A percentile compares a stretch with the other conserved stretches of the same genome.
Conservation (phyloP, 257 asterid genomes). For the Solanum stenotomum region DNA sequence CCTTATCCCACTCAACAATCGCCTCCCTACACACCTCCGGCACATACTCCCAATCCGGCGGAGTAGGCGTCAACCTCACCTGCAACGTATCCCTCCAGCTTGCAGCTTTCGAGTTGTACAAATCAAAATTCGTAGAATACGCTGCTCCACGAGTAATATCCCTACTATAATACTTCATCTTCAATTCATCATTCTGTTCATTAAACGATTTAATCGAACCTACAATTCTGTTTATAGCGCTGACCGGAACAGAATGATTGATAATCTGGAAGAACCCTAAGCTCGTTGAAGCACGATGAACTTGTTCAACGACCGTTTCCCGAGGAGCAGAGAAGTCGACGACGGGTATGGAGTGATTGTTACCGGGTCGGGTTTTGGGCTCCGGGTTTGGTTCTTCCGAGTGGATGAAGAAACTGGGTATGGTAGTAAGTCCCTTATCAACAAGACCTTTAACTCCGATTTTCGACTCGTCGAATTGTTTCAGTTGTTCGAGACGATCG, state of each 20-base stretch:
- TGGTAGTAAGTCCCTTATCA: slow-evolving; percentile 20
- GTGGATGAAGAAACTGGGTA: slow-evolving; percentile 25
- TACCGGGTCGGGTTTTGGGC: background rate
- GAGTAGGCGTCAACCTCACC: slow-evolving; percentile 10
- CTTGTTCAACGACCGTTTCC: slow-evolving; percentile 8
- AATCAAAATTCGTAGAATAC: slow-evolving; percentile 25
- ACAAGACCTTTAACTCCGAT: slow-evolving; percentile 36
- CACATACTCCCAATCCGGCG: slow-evolving; percentile 22
- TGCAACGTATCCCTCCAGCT: slow-evolving; percentile 40
- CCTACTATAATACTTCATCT: slow-evolving; percentile 18
- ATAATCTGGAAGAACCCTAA: slow-evolving; percentile 34
- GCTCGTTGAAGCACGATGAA: slow-evolving; percentile 8
- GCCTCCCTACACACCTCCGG: slow-evolving; percentile 18
- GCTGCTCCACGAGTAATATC: slow-evolving; percentile 14
- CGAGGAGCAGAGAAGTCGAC: slow-evolving; percentile 26
- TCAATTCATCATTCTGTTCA: slow-evolving; percentile 18
- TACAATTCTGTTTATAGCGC: background rate
- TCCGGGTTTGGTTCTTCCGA: background rate
- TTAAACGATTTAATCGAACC: slow-evolving; percentile 10
- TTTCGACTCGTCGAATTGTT: slow-evolving; percentile 30
- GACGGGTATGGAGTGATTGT: slow-evolving; percentile 11
- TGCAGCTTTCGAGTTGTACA: slow-evolving; percentile 32
- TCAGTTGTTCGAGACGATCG: slow-evolving; percentile 16
- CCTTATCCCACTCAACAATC: slow-evolving; percentile 18
- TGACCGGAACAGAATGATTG: slow-evolving; percentile 19